Base-by-base conservation (phyloP, 192 early-diverging fungal genomes). In the Coemansia sp. region DNA sequence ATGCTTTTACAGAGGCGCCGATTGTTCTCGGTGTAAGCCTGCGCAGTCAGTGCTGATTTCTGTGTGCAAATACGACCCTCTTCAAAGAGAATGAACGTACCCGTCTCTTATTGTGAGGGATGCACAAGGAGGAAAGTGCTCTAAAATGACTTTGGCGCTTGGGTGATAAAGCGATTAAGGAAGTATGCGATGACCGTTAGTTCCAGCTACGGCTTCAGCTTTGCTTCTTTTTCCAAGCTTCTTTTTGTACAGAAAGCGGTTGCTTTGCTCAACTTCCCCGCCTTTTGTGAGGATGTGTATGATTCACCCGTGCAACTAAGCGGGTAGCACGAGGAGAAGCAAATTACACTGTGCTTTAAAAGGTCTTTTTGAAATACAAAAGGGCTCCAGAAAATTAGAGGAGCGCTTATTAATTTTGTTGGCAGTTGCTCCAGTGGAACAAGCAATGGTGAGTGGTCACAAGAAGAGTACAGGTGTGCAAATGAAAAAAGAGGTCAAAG, bases 201-300 rank as follows among this genome's bases (percentile, higher is more conserved):
- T 55, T 55, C 54, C 54, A 55, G 54, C 54, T 55, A 55, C 26
- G n/a, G 54, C 51, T 27, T 52, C 26, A 52, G 19, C 26, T 52
- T 52, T 28, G 18, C 10, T 38, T 1, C 6, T 9, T 38, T 38
- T 38, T 38, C 10, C 1, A 38, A 6, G 2, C 6, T 30, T 23
- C 19, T 28, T 27, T 55, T 54, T 22, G 53, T 23, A 49, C 16
- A 54, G 24, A 55, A 55, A 31, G 54, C 54, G 31, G 27, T 12
- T 38, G 34, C 34, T 38, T 38, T 38, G 10, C 34, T 38, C 34
- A 7, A 12, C 34, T 38, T 38, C 1, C 34, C 34, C 10, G 34
- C 10, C 34, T 38, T 38, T 38, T 38, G 34, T 38, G 34, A 12
- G 34, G 34, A 9, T 7, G 34, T 38, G 6, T 9, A 38, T 2